phyloP scores from a whole-genome alignment of 495 filamentous ascomycete genomes.

The Pyrenula massariospora region DNA sequence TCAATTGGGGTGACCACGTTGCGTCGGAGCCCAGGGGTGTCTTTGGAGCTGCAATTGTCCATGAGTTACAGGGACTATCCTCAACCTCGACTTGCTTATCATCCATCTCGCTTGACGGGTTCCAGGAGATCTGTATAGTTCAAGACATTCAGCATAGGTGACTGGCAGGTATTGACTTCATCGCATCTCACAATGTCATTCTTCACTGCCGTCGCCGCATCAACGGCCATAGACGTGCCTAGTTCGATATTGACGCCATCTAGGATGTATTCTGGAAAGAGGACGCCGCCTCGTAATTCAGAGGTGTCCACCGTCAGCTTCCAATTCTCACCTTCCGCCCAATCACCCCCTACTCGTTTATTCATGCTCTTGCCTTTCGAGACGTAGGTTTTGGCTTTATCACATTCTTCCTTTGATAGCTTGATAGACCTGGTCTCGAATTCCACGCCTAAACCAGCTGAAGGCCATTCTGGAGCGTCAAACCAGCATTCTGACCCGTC shows the following conservation, averaged over 20 bases:
- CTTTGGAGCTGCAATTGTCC: not conserved
- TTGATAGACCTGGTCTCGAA: conserved; percentile 4
- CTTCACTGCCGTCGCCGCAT: not conserved
- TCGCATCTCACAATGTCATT: not conserved
- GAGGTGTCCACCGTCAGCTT: not conserved
- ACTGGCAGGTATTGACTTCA: not conserved
- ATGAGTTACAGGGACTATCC: not conserved
- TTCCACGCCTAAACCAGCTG: conserved; percentile 12
- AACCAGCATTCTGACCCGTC: too few relatives aligned
- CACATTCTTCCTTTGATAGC: conserved; percentile 4
- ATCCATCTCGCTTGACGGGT: not conserved
- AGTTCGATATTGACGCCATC: not conserved
- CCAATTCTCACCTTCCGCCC: not conserved
- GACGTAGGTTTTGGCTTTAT: not conserved
- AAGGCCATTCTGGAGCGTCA: too few relatives aligned
- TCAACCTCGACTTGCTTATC: not conserved
- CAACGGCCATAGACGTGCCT: not conserved
- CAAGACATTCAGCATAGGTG: not conserved
- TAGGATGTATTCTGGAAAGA: not conserved
- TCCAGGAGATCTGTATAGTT: not conserved
- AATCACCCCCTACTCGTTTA: too few relatives aligned
- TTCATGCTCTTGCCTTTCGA: not conserved
- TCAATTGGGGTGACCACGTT: conserved; percentile 4
- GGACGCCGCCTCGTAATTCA: not conserved
- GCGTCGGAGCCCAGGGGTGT: not conserved